These are phyloP conservation scores for Boletus coccyginus DNA, from an alignment of 768 basidiomycete species.

Conservation along the genomic window DNA sequence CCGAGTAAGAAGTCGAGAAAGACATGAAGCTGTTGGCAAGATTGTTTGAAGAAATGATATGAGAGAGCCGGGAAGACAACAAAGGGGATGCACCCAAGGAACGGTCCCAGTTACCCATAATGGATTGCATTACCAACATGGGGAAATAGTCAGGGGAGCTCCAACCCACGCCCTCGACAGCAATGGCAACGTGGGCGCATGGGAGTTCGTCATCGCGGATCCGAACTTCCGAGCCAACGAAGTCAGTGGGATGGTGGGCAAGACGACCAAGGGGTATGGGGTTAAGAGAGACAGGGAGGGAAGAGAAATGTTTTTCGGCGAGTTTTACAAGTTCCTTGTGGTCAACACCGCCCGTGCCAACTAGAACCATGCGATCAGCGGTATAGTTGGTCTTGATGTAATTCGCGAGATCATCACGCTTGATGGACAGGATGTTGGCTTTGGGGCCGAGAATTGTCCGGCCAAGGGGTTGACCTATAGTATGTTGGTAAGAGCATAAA, in stretches of 20 bases:
- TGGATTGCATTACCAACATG: conserved; percentile 97
- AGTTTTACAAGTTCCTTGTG: conserved; percentile 91
- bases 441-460: conserved; percentile 97
- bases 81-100: conserved; percentile 88
- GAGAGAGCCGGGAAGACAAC: conserved; percentile 86
- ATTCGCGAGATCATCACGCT: conserved; percentile 77
- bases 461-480: conserved; percentile 86
- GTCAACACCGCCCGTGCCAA: conserved; percentile 93
- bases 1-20: conserved; percentile 98
- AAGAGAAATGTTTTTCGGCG: conserved; percentile 90
- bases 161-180: conserved; percentile 98
- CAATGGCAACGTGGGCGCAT: conserved; percentile 92
- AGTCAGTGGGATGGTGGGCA: conserved; percentile 72
- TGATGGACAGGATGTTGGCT: conserved; percentile 93
- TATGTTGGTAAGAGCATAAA: conserved; percentile 7
- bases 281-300: conserved; percentile 80
- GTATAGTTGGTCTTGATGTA: conserved; percentile 99
- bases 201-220: conserved; percentile 88
- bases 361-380: conserved; percentile 98
- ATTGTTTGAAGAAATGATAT: conserved; percentile 88
- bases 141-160: conserved; percentile 98
- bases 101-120: conserved; percentile 99
- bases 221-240: conserved; percentile 94
- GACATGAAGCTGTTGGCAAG: conserved; percentile 99
- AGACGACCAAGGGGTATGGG: conserved; percentile 87